Evolutionary conservation across 1,284 basidiomycete species (phyloP).

Genomic region (Ganoderma lucidum): DNA sequence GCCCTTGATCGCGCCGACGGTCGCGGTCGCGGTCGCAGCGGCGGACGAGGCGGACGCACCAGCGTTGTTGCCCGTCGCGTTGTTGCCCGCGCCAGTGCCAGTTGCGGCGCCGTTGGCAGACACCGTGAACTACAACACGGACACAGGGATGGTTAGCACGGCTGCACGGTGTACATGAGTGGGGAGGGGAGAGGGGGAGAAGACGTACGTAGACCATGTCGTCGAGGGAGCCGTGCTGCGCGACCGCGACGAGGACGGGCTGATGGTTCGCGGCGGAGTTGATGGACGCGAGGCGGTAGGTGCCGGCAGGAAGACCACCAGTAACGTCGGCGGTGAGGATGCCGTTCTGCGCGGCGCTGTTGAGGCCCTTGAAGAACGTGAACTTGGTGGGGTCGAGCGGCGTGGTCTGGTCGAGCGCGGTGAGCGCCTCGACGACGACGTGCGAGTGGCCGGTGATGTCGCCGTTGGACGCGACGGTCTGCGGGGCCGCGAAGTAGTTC

Average conservation of each 20-base stretch:
- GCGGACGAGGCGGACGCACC: slow-evolving; percentile 17
- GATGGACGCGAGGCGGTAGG: slow-evolving; percentile 63
- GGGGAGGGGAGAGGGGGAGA: neutral
- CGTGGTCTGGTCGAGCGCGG: slow-evolving; percentile 58
- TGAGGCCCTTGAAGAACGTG: slow-evolving; percentile 77
- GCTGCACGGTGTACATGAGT: neutral
- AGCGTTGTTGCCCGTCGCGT: slow-evolving; percentile 2
- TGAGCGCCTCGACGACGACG: slow-evolving; percentile 67
- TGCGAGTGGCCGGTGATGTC: slow-evolving; percentile 66
- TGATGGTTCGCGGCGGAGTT: slow-evolving; percentile 67
- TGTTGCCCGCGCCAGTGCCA: slow-evolving; percentile 14
- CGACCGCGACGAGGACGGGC: slow-evolving; percentile 55
- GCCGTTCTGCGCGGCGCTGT: slow-evolving; percentile 54
- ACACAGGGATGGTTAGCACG: neutral
- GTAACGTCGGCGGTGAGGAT: slow-evolving; percentile 63
- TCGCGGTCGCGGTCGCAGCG: slow-evolving; percentile 28
- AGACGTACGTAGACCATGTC: slow-evolving; percentile 67
- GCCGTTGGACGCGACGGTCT: slow-evolving; percentile 63
- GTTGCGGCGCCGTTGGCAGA: slow-evolving; percentile 37
- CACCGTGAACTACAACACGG: slow-evolving; percentile 55
- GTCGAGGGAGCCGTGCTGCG: slow-evolving; percentile 52
- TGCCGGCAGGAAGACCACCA: slow-evolving; percentile 64
- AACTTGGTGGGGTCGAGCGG: slow-evolving; percentile 66
- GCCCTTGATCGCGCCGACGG: slow-evolving; percentile 31
- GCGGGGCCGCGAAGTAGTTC: slow-evolving; percentile 66